These are phyloP conservation scores for Globisporangium nodosum DNA, from an alignment of 352 stramenopile genomes.

Conservation along the genomic window DNA sequence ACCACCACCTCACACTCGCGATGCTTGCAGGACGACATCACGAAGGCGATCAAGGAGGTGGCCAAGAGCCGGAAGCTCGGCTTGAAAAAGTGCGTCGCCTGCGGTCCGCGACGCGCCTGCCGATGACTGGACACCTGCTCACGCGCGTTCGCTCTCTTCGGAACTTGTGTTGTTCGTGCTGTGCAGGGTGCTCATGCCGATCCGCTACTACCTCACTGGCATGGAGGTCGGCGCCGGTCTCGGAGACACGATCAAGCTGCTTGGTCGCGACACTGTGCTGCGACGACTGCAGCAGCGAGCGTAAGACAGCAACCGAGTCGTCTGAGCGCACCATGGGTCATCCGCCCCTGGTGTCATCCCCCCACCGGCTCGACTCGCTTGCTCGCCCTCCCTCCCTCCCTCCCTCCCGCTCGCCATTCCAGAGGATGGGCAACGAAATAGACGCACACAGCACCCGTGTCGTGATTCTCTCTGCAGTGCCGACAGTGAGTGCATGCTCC, in stretches of 20 bases:
- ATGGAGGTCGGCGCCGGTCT: slow-evolving; percentile 83
- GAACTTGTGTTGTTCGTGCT: slow-evolving; percentile 4
- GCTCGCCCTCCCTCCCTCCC: background rate
- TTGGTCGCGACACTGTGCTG: slow-evolving; percentile 59
- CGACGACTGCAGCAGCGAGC: slow-evolving; percentile 26
- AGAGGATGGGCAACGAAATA: background rate
- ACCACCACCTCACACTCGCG: background rate
- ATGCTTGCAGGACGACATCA: slow-evolving; percentile 59
- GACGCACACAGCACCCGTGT: background rate
- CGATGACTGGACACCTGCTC: background rate
- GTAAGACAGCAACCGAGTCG: background rate
- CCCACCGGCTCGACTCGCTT: background rate
- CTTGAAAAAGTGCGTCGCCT: slow-evolving; percentile 61
- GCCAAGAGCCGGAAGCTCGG: slow-evolving; percentile 74
- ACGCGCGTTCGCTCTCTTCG: background rate
- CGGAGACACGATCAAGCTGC: slow-evolving; percentile 75
- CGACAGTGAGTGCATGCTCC: background rate
- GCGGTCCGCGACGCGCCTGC: background rate
- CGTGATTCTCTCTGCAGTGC: background rate
- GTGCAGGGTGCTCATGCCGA: slow-evolving; percentile 78
- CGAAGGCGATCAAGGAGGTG: slow-evolving; percentile 64
- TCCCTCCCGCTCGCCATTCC: background rate
- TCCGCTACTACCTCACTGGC: slow-evolving; percentile 81
- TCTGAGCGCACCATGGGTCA: background rate
- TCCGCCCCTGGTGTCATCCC: too few species aligned